Evolutionary conservation across 2,329 filamentous ascomycete species (phyloP), one percentile per base, ranked within the genome.

Genomic region (Aspergillus hortae): DNA sequence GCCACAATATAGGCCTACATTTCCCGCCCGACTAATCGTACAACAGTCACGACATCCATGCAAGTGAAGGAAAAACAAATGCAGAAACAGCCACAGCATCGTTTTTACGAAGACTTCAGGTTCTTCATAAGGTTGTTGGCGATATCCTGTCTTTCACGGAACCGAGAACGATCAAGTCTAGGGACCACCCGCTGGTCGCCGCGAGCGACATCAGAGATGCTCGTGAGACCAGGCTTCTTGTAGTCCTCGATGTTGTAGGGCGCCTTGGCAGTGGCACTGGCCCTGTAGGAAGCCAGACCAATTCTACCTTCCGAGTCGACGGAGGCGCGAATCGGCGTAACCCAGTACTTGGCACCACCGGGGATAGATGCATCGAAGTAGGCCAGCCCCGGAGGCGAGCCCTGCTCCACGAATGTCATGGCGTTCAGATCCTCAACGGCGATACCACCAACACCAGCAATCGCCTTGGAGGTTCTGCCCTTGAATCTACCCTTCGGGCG

Each of bases 291-390:
- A 12, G 63, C 58, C 44, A 80, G 66, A 4, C 61, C 60, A 51
- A 80, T 72, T 35, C 68, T 69, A 33, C 77, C 77, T 10, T 71
- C 62, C 17, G 76, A 70, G 53, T 77, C 70, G 32, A 80, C 65
- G 42, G 61, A 65, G 19, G 77, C 80, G 38, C 71, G 73, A 41
- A 69, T 65, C 1, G 80, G 76, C 15, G 74, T 71, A 21, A 80
- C 77, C 70, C 73, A 77, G 50, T 81, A 67, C 59, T 82, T 83
- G 51, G 73, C 74, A 49, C 81, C 81, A 43, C 80, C 80, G 1
- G 67, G 65, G 5, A 73, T 65, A 35, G 76, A 69, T 6, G 71
- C 65, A 53, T 79, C 74, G 51, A 78, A 67, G 58, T 69, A 55
- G 48, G 62, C 70, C 38, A 75, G 58, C 21, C 78, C 77, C 2